Conservation (phyloP, 164 flowering plant genomes). For the Annona cherimola region DNA sequence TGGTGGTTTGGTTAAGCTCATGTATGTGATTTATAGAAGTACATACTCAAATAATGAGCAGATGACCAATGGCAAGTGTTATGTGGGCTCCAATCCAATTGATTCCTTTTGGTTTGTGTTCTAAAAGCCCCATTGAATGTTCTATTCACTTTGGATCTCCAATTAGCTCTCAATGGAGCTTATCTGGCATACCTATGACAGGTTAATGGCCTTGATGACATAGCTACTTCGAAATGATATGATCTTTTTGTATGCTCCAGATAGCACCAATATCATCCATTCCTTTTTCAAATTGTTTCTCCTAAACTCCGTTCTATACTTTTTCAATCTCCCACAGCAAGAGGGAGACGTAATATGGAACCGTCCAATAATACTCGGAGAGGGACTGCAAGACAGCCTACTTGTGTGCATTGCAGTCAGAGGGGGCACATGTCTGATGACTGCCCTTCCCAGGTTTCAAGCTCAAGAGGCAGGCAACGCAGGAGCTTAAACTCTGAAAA, state of each 20-base stretch:
- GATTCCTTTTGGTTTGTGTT: not conserved
- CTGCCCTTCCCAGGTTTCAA: conserved; percentile 46
- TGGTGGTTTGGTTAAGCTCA: too few species aligned
- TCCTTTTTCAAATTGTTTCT: not conserved
- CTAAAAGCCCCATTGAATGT: not conserved
- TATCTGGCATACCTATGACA: not conserved
- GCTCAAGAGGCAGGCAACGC: not conserved
- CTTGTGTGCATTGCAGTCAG: conserved; percentile 60
- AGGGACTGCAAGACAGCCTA: conserved; percentile 35
- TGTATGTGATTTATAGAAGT: too few species aligned
- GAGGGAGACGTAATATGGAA: conserved; percentile 49
- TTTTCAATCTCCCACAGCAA: conserved; percentile 26
- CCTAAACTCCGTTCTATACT: not conserved
- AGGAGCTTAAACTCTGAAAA: conserved; percentile 22
- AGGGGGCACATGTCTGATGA: conserved; percentile 57
- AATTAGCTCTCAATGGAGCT: not conserved
- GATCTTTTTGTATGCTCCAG: not conserved
- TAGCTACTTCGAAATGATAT: not conserved
- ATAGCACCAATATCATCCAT: not conserved
- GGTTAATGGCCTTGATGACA: not conserved
- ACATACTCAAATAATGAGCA: not conserved
- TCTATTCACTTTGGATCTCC: not conserved
- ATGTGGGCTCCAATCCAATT: not conserved
- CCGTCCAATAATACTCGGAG: conserved; percentile 37
- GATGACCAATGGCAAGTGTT: not conserved